Percentiles rank a stretch among this genome's conserved stretches.
Conservation (phyloP, 371 early-diverging fungal genomes). For the Saksenaea vasiformis region DNA sequence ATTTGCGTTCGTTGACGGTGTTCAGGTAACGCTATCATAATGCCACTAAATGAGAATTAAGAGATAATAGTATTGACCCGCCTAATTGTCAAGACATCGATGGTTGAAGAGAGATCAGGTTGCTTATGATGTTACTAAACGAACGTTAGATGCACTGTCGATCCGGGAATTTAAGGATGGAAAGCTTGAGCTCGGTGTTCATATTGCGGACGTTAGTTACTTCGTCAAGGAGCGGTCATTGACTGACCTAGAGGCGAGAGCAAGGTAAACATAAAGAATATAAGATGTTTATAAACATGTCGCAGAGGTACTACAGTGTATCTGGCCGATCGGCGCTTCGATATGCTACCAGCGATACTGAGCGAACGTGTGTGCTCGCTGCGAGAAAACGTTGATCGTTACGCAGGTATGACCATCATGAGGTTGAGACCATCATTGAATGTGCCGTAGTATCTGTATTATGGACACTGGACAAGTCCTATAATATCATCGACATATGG, state of each 20-base stretch:
- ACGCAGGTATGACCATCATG: constrained; percentile 56
- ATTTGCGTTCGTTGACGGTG: constrained; percentile 53
- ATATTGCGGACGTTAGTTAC: constrained; percentile 97
- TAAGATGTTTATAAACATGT: not conserved
- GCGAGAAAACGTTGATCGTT: constrained; percentile 78
- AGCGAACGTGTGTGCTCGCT: constrained; percentile 89
- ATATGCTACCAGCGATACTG: constrained; percentile 96
- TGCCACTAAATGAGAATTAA: not conserved
- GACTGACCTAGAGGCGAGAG: constrained; percentile 88
- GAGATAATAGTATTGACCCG: constrained; percentile 84
- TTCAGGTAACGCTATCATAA: constrained; percentile 33
- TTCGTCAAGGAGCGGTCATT: constrained; percentile 81
- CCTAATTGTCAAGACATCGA: constrained; percentile 93
- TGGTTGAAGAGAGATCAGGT: constrained; percentile 65
- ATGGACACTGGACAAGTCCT: constrained; percentile 63
- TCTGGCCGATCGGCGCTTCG: constrained; percentile 89
- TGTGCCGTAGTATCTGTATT: constrained; percentile 72
- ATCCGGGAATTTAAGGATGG: constrained; percentile 57
- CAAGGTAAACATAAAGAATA: constrained; percentile 38
- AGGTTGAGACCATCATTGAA: not conserved
- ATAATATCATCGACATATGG: constrained; percentile 59
- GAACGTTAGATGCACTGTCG: constrained; percentile 82
- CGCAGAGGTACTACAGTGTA: constrained; percentile 93
- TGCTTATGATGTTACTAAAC: constrained; percentile 25
- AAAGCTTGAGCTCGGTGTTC: constrained; percentile 82